These are phyloP conservation scores for Ramularia endophylla DNA, from an alignment of 2,329 filamentous ascomycete species.

Conservation along the genomic window DNA sequence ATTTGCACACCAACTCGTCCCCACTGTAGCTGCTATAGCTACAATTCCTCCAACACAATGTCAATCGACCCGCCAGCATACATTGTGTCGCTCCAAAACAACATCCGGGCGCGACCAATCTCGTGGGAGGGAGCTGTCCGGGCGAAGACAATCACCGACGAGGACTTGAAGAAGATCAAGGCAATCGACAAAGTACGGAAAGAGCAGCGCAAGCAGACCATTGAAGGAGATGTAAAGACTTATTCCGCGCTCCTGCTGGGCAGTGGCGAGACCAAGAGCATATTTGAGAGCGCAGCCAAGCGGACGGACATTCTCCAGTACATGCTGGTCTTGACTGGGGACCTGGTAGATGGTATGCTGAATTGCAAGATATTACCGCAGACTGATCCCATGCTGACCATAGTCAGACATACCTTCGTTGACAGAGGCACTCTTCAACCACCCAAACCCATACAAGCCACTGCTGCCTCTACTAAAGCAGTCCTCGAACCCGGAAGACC, in stretches of 20 bases:
- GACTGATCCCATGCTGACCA: constrained; percentile 4
- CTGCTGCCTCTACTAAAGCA: constrained; percentile 81
- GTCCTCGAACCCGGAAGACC: constrained; percentile 75
- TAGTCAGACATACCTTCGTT: constrained; percentile 69
- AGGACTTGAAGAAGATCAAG: constrained; percentile 91
- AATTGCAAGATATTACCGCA: background rate
- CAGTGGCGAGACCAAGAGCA: constrained; percentile 55
- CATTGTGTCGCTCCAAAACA: constrained; percentile 83
- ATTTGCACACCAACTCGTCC: too few species aligned
- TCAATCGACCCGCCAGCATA: constrained; percentile 89
- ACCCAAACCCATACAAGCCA: constrained; percentile 65
- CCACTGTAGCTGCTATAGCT: background rate
- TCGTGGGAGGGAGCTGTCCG: constrained; percentile 96
- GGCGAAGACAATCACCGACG: constrained; percentile 87
- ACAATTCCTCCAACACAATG: constrained; percentile 48
- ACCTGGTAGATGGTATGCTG: constrained; percentile 72
- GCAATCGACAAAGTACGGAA: constrained; percentile 94
- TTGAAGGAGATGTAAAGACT: constrained; percentile 72
- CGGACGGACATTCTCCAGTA: constrained; percentile 91
- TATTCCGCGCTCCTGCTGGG: constrained; percentile 80
- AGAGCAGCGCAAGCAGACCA: constrained; percentile 76
- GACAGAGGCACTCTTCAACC: constrained; percentile 67
- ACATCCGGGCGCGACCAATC: constrained; percentile 92
- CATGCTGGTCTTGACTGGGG: constrained; percentile 80
- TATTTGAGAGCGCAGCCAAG: constrained; percentile 79